A percentile compares a stretch with the other conserved stretches of the same genome.
Conservation (phyloP, 1,284 basidiomycete genomes). For the Coniferiporia sulphurascens region DNA sequence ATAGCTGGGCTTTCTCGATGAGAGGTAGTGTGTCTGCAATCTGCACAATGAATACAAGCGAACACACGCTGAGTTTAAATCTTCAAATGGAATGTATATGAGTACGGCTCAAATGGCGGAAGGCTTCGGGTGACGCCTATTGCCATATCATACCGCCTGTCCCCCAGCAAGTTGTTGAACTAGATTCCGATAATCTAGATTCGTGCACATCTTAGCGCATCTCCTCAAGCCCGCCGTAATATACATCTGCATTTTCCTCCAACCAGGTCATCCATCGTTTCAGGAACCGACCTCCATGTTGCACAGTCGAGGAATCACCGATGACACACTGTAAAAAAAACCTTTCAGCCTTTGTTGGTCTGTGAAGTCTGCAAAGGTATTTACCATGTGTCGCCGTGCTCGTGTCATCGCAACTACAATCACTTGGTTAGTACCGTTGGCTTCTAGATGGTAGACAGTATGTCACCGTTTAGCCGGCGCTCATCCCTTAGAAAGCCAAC, state of each 20-base stretch:
- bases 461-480: conserved; percentile 77
- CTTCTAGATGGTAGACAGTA: background rate
- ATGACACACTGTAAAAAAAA: conserved; percentile 64
- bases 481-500: conserved; percentile 93
- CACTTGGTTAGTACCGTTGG: background rate
- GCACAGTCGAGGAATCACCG: conserved; percentile 86
- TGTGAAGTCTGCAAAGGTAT: conserved; percentile 23
- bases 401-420: conserved; percentile 86
- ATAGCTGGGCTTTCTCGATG: no score
- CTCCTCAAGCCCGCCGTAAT: conserved; percentile 45
- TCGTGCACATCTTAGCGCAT: conserved; percentile 1
- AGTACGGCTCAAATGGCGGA: no score
- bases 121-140: no score
- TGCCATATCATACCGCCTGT: no score
- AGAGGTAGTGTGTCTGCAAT: no score
- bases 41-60: no score
- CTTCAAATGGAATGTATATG: no score
- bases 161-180: no score
- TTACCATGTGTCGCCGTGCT: conserved; percentile 82
- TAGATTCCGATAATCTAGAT: no score
- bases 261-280: conserved; percentile 90
- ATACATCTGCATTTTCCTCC: conserved; percentile 84
- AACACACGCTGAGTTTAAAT: no score
- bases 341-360: background rate
- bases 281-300: conserved; percentile 76